Evolutionary conservation across 768 basidiomycete genomes (phyloP), one percentile per base, ranked within the genome.

Genomic region (Calocybe indica): DNA sequence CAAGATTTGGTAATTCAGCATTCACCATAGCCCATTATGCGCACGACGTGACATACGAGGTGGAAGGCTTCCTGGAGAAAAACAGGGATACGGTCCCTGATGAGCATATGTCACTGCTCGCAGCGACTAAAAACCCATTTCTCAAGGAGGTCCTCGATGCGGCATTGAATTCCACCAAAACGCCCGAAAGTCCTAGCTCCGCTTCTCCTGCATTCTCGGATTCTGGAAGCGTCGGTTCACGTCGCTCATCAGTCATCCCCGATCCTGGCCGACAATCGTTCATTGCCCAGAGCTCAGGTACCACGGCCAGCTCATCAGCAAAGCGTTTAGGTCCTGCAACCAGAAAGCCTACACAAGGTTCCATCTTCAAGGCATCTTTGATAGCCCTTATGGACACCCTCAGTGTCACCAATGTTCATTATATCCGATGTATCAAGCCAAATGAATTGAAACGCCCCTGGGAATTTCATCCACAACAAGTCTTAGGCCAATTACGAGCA

Each of bases 11-110:
- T 40, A 95, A 92, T 61, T 86, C 92, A 34, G 86, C 94, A 0
- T 99, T 99, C 67, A 98, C 95, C 1, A 92, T 99, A 56, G 90
- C 94, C 7, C 96, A 99, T 62, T 99, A 99, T 64, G 96, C 96
- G 5, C 73, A 92, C 59, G 96, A 99, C 63, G 96, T 99, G 47
- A 97, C 94, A 2, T 99, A 99, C 67, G 96, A 98, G 61, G 91
- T 88, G 5, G 96, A 97, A 54, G 94, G 96, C 13, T 99, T 99
- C 69, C 73, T 99, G 63, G 96, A 99, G 70, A 99, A 99, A 73
- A 99, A 99, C 62, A 76, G 95, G 48, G 96, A 99, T 63, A 97
- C 96, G 1, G 96, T 99, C 3, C 96, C 96, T 2, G 96, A 99
- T 57, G 96, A 99, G 60, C 96, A 98, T 47, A 91, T 99, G 80